Base-by-base conservation (phyloP, 148 eudicot species). In the Rhododendron kiyosumense region DNA sequence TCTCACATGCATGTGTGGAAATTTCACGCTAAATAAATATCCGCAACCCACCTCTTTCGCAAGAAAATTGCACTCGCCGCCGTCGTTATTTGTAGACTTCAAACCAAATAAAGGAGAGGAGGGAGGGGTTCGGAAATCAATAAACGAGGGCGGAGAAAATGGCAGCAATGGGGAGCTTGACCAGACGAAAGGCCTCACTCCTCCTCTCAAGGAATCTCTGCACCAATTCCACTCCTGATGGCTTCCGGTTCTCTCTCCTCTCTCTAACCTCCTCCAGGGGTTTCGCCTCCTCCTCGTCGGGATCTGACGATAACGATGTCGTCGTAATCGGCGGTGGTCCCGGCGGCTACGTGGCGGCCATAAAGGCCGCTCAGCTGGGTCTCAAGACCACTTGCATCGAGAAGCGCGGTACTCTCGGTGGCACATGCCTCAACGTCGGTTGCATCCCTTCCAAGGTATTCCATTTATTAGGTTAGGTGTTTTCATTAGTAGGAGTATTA, bases 381-480 rank as follows among this genome's bases (percentile, higher is more conserved):
- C 92, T 96, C 49, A 96, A 95, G 86, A 95, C 99, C 8, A 95
- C 99, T 26, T 96, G 98, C 86, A 96, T 96, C 81, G 99, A 96
- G 91, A 96, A 95, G 90, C 94, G 98, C 32, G 99, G 98, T 2
- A 18, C 96, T 46, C 97, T 96, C 79, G 98, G 99, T 6, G 98
- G 99, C 80, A 96, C 99, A 46, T 95, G 99, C 83, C 97, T 96
- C 63, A 96, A 96, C 90, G 99, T 96, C 38, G 99, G 98, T 4
- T 96, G 99, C 73, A 96, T 95, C 74, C 99, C 99, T 61, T 96
- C 99, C 79, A 96, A 96, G 99, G 99, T 65, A n/a, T 59, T 3
- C 49, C 28, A 65, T 54, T 76, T 75, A 4, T 61, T 20, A 1
- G 5, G 6, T 61, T 24, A 24, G 28, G 69, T 24, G n/a, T 41